Base-by-base conservation (phyloP, 805 yeast species). In the Kodamaea kaohsiungensis region DNA sequence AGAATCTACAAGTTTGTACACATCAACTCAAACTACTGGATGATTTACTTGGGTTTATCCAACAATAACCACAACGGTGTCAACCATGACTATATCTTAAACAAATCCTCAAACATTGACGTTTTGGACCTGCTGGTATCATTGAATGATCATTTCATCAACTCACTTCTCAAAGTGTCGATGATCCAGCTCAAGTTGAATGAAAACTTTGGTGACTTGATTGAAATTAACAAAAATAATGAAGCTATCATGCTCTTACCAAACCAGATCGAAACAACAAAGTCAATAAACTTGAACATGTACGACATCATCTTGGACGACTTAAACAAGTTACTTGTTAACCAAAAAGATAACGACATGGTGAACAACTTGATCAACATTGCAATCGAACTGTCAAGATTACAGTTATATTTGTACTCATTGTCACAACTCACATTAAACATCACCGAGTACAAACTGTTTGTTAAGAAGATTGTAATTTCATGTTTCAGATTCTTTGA, bases 11-110 rank as follows among this genome's bases (percentile, higher is more conserved):
- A 75, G 55, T 73, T 72, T 60, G 69, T 75, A 42, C 70, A 71
- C 57, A 72, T 76, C 57, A 75, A 75, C 58, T 70, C 77, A 18
- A 75, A 72, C 61, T 74, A 73, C 62, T 76, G 79, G 80, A 65
- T 72, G 48, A 72, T 72, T 8, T 65, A 65, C 54, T 66, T 73
- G 35, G 80, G 80, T 7, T 65, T 75, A 48, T 67, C 77, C 59
- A 58, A 60, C 46, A 59, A 67, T 48, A 56, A 61, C 45, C 58
- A 57, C 57, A 63, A 60, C 57, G 65, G 66, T 10, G 56, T 60
- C 47, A 62, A 55, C 35, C 71, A 73, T 47, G 79, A 76, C 54
- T 75, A 69, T 57, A 71, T 73, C 40, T 64, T 73, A 45, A 68
- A 72, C 56, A 69, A 68, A 49, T 65, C 77, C 2, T 39, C 54